phyloP scores from a whole-genome alignment of 495 filamentous ascomycete species.

The Penicillium goetzii region DNA sequence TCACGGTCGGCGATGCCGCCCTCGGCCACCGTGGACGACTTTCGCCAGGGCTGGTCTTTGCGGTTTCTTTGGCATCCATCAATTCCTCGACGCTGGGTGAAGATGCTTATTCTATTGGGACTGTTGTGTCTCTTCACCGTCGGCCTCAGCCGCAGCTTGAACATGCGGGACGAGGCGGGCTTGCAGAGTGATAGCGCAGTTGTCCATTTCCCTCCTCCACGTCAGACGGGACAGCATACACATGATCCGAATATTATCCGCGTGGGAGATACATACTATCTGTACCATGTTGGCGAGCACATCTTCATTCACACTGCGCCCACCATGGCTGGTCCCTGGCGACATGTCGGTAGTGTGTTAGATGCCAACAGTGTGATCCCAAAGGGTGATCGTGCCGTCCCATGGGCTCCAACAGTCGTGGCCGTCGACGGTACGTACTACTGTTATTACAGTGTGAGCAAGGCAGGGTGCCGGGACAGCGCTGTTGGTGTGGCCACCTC shows the following conservation, averaged over 20 bases:
- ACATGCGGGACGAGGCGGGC: constrained; percentile 8
- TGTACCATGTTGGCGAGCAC: constrained; percentile 42
- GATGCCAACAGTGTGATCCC: constrained; percentile 44
- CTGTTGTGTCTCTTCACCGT: constrained; percentile 30
- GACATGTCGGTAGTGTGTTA: constrained; percentile 40
- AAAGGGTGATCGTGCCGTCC: constrained; percentile 42
- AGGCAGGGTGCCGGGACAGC: constrained; percentile 68
- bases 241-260: constrained; percentile 49
- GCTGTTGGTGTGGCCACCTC: constrained; percentile 73
- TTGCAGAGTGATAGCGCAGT: constrained; percentile 17
- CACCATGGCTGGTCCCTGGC: constrained; percentile 47
- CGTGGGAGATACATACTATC: constrained; percentile 39
- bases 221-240: constrained; percentile 39
- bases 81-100: constrained; percentile 33
- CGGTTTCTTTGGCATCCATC: constrained; percentile 24
- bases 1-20: constrained; percentile 30
- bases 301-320: constrained; percentile 43
- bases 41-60: constrained; percentile 27
- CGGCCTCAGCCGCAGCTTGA: constrained; percentile 21
- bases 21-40: constrained; percentile 21
- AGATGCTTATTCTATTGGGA: constrained; percentile 31
- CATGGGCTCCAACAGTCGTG: constrained; percentile 66
- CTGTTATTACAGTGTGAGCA: constrained; percentile 73
- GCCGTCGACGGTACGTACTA: constrained; percentile 62
- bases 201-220: constrained; percentile 32